Evolutionary conservation across 331 rosid genomes (phyloP).

Genomic region (Cydonia oblonga): DNA sequence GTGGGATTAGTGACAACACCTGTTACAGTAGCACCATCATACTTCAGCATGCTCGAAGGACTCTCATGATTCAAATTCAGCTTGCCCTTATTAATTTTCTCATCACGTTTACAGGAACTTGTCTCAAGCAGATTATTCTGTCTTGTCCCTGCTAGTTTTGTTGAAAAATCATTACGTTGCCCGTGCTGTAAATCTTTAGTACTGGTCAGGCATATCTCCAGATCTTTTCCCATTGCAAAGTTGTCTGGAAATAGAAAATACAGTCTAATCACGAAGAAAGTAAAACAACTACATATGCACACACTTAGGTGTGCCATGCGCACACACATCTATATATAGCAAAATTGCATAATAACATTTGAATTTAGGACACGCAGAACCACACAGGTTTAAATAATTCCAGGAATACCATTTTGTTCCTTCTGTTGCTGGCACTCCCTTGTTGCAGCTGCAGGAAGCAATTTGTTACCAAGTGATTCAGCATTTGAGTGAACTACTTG

Average conservation of each 20-base stretch:
- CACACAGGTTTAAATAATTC: constrained; percentile 8
- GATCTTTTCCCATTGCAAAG: constrained; percentile 22
- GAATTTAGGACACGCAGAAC: not conserved
- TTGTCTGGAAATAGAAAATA: constrained; percentile 17
- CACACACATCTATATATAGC: not conserved
- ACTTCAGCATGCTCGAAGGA: constrained; percentile 38
- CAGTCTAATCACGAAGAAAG: not conserved
- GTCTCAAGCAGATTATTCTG: constrained; percentile 26
- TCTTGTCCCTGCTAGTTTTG: constrained; percentile 33
- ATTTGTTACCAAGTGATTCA: constrained; percentile 32
- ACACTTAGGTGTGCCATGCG: not conserved
- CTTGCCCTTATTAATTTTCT: constrained; percentile 38
- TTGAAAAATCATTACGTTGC: constrained; percentile 26
- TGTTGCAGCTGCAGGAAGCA: constrained; percentile 23
- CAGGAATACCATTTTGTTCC: constrained; percentile 42
- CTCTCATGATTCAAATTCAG: constrained; percentile 34
- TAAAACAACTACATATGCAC: not conserved
- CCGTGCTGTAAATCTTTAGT: constrained; percentile 30
- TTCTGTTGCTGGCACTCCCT: constrained; percentile 35
- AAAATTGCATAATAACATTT: not conserved
- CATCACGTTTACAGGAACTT: constrained; percentile 36
- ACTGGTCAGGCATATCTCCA: constrained; percentile 21
- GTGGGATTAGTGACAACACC: constrained; percentile 33
- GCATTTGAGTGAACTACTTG: constrained; percentile 64
- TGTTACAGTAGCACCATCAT: constrained; percentile 29